Conservation (phyloP, 1,284 basidiomycete species). For the Ganoderma multipileum region DNA sequence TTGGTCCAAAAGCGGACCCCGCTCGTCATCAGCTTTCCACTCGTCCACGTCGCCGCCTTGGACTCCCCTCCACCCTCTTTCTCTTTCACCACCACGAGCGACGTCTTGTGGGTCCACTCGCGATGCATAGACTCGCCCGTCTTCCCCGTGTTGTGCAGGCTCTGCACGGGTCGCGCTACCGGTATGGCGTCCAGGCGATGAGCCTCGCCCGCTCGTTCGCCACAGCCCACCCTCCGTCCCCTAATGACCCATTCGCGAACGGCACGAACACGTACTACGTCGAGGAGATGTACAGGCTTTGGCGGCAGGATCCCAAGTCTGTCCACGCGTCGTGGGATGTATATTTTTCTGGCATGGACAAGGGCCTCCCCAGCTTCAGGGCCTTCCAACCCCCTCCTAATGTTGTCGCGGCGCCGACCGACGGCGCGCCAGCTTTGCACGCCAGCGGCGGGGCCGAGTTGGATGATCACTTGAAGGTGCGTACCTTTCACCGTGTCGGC, state of each 20-base stretch:
- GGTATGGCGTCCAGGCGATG: conserved; percentile 28
- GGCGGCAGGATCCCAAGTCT: conserved; percentile 89
- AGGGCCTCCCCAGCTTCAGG: conserved; percentile 82
- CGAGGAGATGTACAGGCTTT: conserved; percentile 94
- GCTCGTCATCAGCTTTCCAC: conserved; percentile 30
- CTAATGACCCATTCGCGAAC: conserved; percentile 86
- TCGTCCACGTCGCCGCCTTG: conserved; percentile 27
- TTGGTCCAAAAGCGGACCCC: conserved; percentile 23
- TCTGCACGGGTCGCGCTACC: conserved; percentile 28
- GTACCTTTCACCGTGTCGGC: conserved; percentile 28
- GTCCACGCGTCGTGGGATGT: conserved; percentile 96
- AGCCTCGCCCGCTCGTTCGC: conserved; percentile 47
- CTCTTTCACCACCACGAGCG: conserved; percentile 23
- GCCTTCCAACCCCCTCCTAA: conserved; percentile 89
- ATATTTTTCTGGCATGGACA: conserved; percentile 95
- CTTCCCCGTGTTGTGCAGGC: conserved; percentile 33
- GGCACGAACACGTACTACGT: conserved; percentile 95
- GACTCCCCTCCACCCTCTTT: conserved; percentile 19
- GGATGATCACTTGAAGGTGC: conserved; percentile 94
- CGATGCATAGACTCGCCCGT: conserved; percentile 32
- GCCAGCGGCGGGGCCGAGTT: conserved; percentile 77
- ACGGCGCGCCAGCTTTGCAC: conserved; percentile 85
- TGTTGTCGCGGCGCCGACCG: conserved; percentile 71
- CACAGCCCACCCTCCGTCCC: conserved; percentile 62
- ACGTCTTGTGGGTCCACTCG: conserved; percentile 23